Percentiles rank a stretch among this genome's conserved stretches.
phyloP scores from a whole-genome alignment of 1,284 basidiomycete species.

The Puccinia polysora region DNA sequence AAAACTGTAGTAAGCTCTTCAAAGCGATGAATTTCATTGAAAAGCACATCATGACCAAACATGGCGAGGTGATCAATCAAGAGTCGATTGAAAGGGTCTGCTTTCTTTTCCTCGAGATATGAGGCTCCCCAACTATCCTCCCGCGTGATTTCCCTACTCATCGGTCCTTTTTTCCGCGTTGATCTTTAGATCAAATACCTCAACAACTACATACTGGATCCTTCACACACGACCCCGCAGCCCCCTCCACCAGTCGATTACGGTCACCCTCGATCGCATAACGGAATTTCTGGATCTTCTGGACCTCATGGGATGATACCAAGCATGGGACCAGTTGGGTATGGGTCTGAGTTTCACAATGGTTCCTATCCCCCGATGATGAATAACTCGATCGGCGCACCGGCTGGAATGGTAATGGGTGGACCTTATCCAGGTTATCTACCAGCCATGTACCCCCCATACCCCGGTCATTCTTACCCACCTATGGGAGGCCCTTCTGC shows the following conservation, averaged over 20 bases:
- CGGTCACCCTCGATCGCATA: constrained; percentile 3
- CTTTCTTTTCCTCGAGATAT: neutral
- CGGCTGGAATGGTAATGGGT: constrained; percentile 29
- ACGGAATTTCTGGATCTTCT: constrained; percentile 12
- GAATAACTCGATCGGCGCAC: constrained; percentile 12
- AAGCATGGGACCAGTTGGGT: constrained; percentile 1
- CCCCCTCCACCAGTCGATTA: constrained; percentile 22
- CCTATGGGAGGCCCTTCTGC: constrained; percentile 23
- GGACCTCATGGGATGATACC: constrained; percentile 35
- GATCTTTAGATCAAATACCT: constrained; percentile 68
- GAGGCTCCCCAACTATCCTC: neutral
- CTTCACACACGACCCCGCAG: constrained; percentile 72
- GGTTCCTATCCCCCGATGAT: constrained; percentile 19
- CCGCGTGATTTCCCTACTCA: neutral
- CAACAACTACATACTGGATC: constrained; percentile 89
- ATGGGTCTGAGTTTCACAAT: constrained; percentile 27
- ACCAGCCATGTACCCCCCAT: constrained; percentile 26
- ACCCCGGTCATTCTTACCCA: constrained; percentile 12
- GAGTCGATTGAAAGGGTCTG: constrained; percentile 46
- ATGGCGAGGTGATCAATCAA: constrained; percentile 48
- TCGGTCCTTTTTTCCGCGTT: neutral
- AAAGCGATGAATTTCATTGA: constrained; percentile 90
- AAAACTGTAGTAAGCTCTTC: constrained; percentile 89
- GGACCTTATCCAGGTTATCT: constrained; percentile 19
- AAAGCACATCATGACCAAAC: constrained; percentile 58